phyloP scores from a whole-genome alignment of 192 early-diverging fungal genomes.

The Backusella psychrophila region DNA sequence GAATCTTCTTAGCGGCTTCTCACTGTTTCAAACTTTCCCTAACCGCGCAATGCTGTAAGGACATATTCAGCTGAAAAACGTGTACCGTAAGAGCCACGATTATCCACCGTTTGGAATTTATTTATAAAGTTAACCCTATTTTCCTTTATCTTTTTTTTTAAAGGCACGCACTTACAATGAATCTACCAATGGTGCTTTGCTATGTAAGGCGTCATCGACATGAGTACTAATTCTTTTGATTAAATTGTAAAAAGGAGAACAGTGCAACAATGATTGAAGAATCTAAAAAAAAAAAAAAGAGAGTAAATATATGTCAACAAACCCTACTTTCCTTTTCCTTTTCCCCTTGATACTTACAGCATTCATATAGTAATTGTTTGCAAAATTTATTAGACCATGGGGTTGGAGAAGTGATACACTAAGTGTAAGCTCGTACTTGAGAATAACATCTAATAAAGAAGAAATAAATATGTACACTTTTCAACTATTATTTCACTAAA shows the following conservation, averaged over 20 bases:
- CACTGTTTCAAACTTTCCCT: slow-evolving; percentile 77
- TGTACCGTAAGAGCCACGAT: slow-evolving; percentile 51
- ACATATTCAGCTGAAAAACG: slow-evolving; percentile 92
- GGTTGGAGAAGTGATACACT: slow-evolving; percentile 59
- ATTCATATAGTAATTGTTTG: slow-evolving; percentile 99
- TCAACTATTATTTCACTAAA: not conserved
- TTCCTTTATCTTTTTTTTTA: not conserved
- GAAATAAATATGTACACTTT: not conserved
- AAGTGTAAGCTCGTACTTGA: slow-evolving; percentile 41
- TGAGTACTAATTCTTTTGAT: slow-evolving; percentile 63
- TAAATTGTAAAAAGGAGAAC: slow-evolving; percentile 89
- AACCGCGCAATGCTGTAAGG: slow-evolving; percentile 79
- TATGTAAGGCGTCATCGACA: slow-evolving; percentile 69
- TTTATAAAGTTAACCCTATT: slow-evolving; percentile 38
- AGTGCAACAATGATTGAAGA: slow-evolving; percentile 91
- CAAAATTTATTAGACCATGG: slow-evolving; percentile 91
- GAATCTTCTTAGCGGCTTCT: slow-evolving; percentile 96
- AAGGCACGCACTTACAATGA: slow-evolving; percentile 62
- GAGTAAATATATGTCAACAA: not conserved
- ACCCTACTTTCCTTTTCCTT: not conserved
- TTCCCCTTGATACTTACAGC: slow-evolving; percentile 54
- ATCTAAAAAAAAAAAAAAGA: slow-evolving; percentile 41
- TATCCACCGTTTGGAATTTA: slow-evolving; percentile 26
- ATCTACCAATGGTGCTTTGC: slow-evolving; percentile 79
- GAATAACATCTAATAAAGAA: slow-evolving; percentile 35